These are phyloP conservation scores for Poa pratensis DNA, from an alignment of 176 grass and related monocot species.

Conservation along the genomic window DNA sequence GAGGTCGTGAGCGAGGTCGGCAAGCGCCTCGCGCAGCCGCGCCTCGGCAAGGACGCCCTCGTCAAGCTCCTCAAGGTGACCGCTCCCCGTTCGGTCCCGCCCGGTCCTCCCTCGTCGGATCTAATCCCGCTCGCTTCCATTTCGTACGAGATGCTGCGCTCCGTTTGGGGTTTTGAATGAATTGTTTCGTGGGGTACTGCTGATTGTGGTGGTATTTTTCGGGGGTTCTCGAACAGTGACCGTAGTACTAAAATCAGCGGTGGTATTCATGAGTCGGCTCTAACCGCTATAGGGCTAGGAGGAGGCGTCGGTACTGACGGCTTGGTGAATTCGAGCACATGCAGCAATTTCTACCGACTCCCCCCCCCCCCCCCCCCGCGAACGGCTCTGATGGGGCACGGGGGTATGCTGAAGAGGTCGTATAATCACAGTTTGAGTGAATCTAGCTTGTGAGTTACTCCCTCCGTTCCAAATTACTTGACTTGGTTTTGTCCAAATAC, in stretches of 20 bases:
- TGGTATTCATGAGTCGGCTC: background rate
- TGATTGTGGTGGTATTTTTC: background rate
- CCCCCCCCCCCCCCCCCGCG: background rate
- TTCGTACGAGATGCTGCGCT: background rate
- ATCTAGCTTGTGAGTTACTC: constrained; percentile 2
- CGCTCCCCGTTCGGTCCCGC: no score
- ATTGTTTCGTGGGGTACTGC: background rate
- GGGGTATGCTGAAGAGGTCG: background rate
- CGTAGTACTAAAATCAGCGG: background rate
- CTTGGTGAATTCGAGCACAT: constrained; percentile 3
- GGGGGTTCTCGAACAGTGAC: background rate
- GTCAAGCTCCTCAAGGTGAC: constrained; percentile 92
- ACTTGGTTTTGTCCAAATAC: no score
- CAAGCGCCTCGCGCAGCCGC: constrained; percentile 73
- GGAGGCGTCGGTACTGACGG: no score
- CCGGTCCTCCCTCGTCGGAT: background rate
- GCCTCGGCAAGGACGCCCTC: constrained; percentile 83
- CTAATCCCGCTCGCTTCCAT: background rate
- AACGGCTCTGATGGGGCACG: constrained; percentile 2
- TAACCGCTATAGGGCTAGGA: background rate
- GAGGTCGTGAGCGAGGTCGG: constrained; percentile 63
- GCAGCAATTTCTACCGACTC: background rate
- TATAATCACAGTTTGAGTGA: background rate
- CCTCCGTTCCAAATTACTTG: no score
- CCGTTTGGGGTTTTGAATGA: background rate